phyloP scores from a whole-genome alignment of 805 yeast species.

The Ogataea chonburiensis region DNA sequence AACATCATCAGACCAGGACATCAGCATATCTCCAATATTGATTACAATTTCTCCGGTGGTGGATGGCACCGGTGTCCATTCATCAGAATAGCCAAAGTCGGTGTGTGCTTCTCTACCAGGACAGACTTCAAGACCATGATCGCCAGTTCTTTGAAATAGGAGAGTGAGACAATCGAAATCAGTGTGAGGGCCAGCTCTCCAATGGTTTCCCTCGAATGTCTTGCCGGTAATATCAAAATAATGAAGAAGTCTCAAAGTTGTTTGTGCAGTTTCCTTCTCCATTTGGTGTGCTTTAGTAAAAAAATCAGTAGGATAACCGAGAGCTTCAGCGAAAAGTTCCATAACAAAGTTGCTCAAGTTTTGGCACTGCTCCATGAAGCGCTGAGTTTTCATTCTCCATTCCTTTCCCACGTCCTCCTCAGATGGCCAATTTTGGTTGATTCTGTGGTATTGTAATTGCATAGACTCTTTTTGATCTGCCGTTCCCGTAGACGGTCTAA shows the following conservation, averaged over 20 bases:
- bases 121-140: conserved; percentile 37
- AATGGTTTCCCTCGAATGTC: conserved; percentile 23
- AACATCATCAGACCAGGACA: conserved; percentile 39
- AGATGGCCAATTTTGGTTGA: conserved; percentile 34
- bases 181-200: conserved; percentile 41
- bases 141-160: conserved; percentile 36
- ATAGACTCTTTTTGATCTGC: conserved; percentile 35
- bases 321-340: conserved; percentile 32
- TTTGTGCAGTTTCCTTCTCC: conserved; percentile 30
- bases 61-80: conserved; percentile 37
- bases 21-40: conserved; percentile 39
- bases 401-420: conserved; percentile 30
- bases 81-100: conserved; percentile 35
- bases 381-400: conserved; percentile 28
- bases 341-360: conserved; percentile 27
- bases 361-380: conserved; percentile 29
- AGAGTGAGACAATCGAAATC: conserved; percentile 38
- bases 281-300: conserved; percentile 33
- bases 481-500: conserved; percentile 38
- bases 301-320: conserved; percentile 31
- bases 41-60: conserved; percentile 36
- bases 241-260: conserved; percentile 36
- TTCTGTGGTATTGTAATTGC: conserved; percentile 34
- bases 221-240: conserved; percentile 32
- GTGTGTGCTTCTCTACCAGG: conserved; percentile 39